Conservation (phyloP, 2,329 filamentous ascomycete species). For the Fusarium ambrosium region DNA sequence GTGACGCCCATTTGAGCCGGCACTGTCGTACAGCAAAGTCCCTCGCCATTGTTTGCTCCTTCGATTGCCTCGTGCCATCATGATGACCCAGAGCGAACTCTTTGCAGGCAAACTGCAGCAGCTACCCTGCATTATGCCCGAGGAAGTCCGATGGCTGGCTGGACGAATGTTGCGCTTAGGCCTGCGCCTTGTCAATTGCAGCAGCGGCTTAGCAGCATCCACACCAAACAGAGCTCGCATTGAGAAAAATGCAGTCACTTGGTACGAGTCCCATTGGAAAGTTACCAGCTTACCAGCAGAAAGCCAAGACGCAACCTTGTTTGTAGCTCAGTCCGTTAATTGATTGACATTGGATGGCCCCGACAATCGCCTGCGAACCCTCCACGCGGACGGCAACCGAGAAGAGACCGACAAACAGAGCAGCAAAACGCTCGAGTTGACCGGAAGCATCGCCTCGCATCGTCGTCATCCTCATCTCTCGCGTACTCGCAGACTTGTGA, state of each 20-base stretch:
- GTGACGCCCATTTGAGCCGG: background rate
- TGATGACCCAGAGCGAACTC: conserved; percentile 1
- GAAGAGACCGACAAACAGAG: background rate
- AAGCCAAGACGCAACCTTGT: background rate
- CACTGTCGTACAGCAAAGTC: conserved; percentile 5
- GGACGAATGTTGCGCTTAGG: background rate
- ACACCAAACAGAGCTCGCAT: background rate
- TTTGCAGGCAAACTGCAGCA: conserved; percentile 24
- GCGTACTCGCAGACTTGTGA: conserved; percentile 1
- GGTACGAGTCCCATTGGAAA: background rate
- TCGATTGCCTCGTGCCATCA: background rate
- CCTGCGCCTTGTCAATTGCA: background rate
- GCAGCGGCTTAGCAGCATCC: background rate
- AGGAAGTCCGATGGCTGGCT: background rate
- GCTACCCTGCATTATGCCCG: conserved; percentile 32
- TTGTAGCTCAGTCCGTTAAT: background rate
- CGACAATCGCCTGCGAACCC: background rate
- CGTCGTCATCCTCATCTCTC: background rate
- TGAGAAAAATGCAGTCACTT: background rate
- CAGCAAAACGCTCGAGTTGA: background rate
- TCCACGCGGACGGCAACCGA: background rate
- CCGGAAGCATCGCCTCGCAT: background rate
- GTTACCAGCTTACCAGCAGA: background rate
- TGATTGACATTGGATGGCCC: background rate
- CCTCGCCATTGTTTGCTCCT: conserved; percentile 12